Evolutionary conservation across 176 grass and related monocot genomes (phyloP), one percentile per base, ranked within the genome.

Genomic region (Carex cristatella): DNA sequence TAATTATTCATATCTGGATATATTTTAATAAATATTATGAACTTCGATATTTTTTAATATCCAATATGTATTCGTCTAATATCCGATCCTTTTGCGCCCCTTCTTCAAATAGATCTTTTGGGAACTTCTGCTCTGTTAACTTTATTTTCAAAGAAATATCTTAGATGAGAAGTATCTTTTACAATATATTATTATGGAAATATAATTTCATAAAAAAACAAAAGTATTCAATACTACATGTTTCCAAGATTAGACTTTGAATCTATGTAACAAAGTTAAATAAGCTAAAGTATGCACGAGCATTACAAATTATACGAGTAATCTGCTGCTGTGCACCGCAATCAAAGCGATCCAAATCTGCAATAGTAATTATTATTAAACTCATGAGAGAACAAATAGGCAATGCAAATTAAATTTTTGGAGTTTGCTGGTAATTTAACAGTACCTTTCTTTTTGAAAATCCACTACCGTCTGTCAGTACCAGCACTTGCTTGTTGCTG

Each of bases 401-500:
- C 18, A 28, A 10, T 19, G 0, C 19, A 51, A 10, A 74, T 78
- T 0, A 56, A 16, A 78, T 74, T 74, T 51, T 49, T 28, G 5
- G 9, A 57, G 5, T 12, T 56, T 32, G 73, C 30, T 33, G 2
- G 56, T 8, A 57, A 57, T 78, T 57, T 63, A 63, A 63, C 49
- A 57, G 12, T 72, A 85, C 69, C 55, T 84, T 78, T 30, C 27
- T 38, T 76, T 84, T 72, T 32, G 55, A 65, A 62, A 91, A 97
- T 90, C 2, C 74, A 89, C 63, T 96, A 95, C 56, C 51, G 80
- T 42, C 86, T 84, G 31, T 88, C 82, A 74, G 88, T 88, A 85
- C 88, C 23, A 55, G 13, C 83, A 84, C 89, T 95, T 87, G 91
- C 75, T 86, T 99, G 91, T 40, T 92, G 89, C 66, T 99, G 93